A percentile compares a stretch with the other conserved stretches of the same genome.
Conservation (phyloP, 208 protist genomes). For the Acanthamoeba triangularis region DNA sequence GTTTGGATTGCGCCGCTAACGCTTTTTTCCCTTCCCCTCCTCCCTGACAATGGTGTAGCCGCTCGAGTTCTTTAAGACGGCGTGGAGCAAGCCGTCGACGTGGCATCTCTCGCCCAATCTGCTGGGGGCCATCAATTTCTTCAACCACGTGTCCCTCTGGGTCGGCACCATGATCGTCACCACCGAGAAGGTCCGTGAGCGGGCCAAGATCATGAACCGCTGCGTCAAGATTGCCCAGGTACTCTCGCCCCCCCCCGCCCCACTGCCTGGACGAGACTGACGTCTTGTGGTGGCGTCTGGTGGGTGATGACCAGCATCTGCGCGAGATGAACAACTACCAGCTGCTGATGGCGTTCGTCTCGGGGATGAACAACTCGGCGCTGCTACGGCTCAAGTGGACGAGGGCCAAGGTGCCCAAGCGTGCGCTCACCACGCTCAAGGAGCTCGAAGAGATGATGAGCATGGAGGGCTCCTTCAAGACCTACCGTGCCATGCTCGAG, state of each 20-base stretch:
- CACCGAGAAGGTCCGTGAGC: conserved; percentile 43
- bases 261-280: too few relatives aligned
- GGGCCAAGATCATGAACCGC: conserved; percentile 61
- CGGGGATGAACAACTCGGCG: conserved; percentile 57
- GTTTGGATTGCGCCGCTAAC: not conserved
- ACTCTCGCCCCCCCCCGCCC: not conserved
- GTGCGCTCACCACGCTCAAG: conserved; percentile 10
- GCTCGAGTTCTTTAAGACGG: conserved; percentile 34
- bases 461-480: conserved; percentile 72
- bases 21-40: not conserved
- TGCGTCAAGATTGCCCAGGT: conserved; percentile 72
- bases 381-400: conserved; percentile 71
- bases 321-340: conserved; percentile 76
- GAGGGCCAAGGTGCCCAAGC: conserved; percentile 47
- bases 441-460: conserved; percentile 58
- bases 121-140: conserved; percentile 45
- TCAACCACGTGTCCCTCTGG: conserved; percentile 68
- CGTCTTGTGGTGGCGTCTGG: too few relatives aligned
- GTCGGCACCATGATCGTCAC: conserved; percentile 42
- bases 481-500: conserved; percentile 8
- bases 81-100: conserved; percentile 43
- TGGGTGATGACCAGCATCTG: not conserved
- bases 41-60: not conserved
- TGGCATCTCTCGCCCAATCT: conserved; percentile 33
- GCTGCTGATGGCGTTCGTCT: conserved; percentile 48